These are phyloP conservation scores for Solidago caesia DNA, from an alignment of 129 eudicot genomes.

Conservation along the genomic window DNA sequence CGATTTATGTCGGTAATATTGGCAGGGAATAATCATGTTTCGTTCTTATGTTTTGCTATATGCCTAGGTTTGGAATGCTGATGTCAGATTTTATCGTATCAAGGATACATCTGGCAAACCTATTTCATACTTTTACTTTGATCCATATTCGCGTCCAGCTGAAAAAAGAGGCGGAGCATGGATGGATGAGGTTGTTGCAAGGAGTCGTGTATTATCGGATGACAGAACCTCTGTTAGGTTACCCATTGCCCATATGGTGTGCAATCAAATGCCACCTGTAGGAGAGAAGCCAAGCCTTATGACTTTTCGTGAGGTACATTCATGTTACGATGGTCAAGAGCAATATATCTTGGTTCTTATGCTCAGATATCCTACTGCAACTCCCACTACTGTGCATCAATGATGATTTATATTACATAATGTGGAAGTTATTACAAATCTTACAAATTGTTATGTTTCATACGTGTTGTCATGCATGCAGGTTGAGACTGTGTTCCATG, in stretches of 20 bases:
- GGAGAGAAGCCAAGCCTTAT: conserved; percentile 96
- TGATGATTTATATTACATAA: not conserved
- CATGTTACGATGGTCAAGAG: not conserved
- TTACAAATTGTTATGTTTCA: not conserved
- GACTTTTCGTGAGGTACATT: conserved; percentile 93
- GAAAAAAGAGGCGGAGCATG: conserved; percentile 98
- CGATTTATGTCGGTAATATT: not conserved
- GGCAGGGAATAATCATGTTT: not conserved
- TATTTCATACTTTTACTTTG: conserved; percentile 87
- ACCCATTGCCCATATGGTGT: conserved; percentile 97
- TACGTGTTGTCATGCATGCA: conserved; percentile 25
- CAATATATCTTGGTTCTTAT: not conserved
- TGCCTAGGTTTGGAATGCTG: conserved; percentile 85
- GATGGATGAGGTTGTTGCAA: conserved; percentile 93
- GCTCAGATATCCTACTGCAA: not conserved
- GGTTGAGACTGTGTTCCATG: conserved; percentile 99
- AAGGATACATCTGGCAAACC: conserved; percentile 79
- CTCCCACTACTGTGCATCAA: not conserved
- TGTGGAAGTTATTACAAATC: conserved; percentile 16
- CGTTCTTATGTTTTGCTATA: conserved; percentile 11
- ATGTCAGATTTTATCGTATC: conserved; percentile 75
- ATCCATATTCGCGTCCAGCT: conserved; percentile 94
- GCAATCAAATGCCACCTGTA: conserved; percentile 96
- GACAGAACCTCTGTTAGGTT: conserved; percentile 75
- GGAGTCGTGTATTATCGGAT: conserved; percentile 73